Conservation (phyloP, 148 eudicot species). For the Euryodendron excelsum region DNA sequence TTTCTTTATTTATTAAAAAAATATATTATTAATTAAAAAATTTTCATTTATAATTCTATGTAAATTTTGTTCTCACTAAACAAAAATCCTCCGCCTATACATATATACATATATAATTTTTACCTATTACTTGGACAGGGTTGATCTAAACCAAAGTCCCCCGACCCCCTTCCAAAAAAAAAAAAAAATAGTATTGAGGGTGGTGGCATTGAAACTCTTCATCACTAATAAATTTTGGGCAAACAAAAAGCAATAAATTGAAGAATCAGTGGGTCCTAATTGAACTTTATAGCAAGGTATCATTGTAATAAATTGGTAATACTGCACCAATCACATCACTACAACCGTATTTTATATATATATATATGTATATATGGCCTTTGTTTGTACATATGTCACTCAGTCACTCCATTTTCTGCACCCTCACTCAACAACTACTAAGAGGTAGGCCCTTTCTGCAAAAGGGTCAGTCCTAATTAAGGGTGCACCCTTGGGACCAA, state of each 20-base stretch:
- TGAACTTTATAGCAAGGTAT: neutral
- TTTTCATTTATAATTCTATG: too few relatives aligned
- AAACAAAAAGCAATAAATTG: neutral
- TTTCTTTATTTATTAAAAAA: too few relatives aligned
- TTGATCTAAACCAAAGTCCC: too few relatives aligned
- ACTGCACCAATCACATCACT: neutral
- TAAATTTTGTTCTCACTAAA: too few relatives aligned
- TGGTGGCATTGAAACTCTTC: neutral
- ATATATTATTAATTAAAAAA: too few relatives aligned
- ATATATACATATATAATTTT: too few relatives aligned
- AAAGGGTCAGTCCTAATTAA: constrained; percentile 1
- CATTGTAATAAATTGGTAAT: neutral
- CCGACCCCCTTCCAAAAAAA: too few relatives aligned
- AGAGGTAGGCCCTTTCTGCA: neutral
- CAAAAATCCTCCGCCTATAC: too few relatives aligned
- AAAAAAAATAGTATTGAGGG: too few relatives aligned
- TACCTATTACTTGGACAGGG: too few relatives aligned
- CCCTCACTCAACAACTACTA: neutral
- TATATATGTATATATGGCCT: neutral
- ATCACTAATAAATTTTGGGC: neutral
- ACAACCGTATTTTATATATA: neutral
- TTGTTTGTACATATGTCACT: neutral
- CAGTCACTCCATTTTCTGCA: neutral
- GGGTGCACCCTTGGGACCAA: neutral
- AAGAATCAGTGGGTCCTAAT: constrained; percentile 3